Evolutionary conservation across 2,329 filamentous ascomycete genomes (phyloP), one percentile per base, ranked within the genome.

Genomic region (Pleomassaria siparia): DNA sequence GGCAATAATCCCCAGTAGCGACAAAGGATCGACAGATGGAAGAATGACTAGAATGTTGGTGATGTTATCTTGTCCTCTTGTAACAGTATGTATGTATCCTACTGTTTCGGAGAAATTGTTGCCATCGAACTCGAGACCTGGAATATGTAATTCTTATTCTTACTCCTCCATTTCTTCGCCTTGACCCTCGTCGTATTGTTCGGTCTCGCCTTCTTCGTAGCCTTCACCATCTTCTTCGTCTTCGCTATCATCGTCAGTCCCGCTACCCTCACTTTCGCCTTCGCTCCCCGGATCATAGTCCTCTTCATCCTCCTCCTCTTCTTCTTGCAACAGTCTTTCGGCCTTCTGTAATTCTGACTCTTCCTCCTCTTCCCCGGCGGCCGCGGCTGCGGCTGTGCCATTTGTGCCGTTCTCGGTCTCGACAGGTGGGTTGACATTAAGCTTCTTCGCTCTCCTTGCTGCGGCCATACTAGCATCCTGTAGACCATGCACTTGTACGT

Each of bases 381-480:
- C 64, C 6, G 28, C 35, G 1, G 24, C 37, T 9, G 53, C 53
- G 1, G 24, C 37, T 9, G 53, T 53, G 9, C 48, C 54, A 29
- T 61, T 64, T 13, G 47, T 42, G 1, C 51, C 60, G 9, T 64
- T 62, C 29, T 62, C 65, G 15, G 63, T 61, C 8, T 54, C 56
- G 16, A 57, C 50, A 1, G 58, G 55, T 8, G 66, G 69, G 45
- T 79, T 79, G 30, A 74, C 72, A 56, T 84, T 83, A 43, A 82
- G 76, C 51, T 76, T 79, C 72, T 84, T 84, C 5, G 83, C 83
- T 21, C 80, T 73, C 29, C 83, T 70, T 25, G 77, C 74, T 21
- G 80, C 82, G 1, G 83, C 83, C 68, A 86, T 74, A 59, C 80
- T 84, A 2, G 82, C 80, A 59, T 86, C 83, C 45, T 86, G 82